Evolutionary conservation across 768 basidiomycete genomes (phyloP).

Genomic region (Floccularia luteovirens): DNA sequence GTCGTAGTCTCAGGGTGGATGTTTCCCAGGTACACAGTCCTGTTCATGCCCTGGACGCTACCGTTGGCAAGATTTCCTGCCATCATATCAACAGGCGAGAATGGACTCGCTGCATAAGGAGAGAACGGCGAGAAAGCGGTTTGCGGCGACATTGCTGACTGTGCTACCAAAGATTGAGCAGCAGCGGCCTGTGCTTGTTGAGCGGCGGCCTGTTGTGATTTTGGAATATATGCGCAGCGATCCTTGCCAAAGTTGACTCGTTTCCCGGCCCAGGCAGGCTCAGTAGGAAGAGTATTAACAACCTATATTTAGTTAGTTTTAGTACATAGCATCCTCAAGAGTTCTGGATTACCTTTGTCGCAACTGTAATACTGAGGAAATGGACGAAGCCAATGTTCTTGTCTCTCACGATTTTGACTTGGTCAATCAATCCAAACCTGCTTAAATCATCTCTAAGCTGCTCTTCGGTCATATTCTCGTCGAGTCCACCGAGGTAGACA

Average conservation of each 20-base stretch:
- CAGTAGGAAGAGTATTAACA: slow-evolving; percentile 86
- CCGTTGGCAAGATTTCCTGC: slow-evolving; percentile 21
- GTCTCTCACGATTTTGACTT: slow-evolving; percentile 98
- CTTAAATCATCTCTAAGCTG: slow-evolving; percentile 86
- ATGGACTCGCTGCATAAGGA: slow-evolving; percentile 39
- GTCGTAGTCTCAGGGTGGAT: slow-evolving; percentile 93
- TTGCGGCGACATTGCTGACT: slow-evolving; percentile 33
- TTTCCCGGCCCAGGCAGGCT: slow-evolving; percentile 91
- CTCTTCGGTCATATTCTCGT: slow-evolving; percentile 87
- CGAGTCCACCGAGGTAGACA: slow-evolving; percentile 92
- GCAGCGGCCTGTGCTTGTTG: slow-evolving; percentile 85
- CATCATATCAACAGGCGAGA: slow-evolving; percentile 38
- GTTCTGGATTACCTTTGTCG: slow-evolving; percentile 71
- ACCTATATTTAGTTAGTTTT: slow-evolving; percentile 44
- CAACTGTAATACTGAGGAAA: slow-evolving; percentile 90
- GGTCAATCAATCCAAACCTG: slow-evolving; percentile 93
- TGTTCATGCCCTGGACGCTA: slow-evolving; percentile 57
- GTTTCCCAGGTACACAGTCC: slow-evolving; percentile 94
- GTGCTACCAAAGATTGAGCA: slow-evolving; percentile 62
- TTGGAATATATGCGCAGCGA: slow-evolving; percentile 96
- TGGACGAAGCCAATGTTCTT: slow-evolving; percentile 99
- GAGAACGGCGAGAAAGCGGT: slow-evolving; percentile 37
- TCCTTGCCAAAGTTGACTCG: slow-evolving; percentile 99
- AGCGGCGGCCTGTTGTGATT: slow-evolving; percentile 85
- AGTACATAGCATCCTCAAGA: slow-evolving; percentile 4